Conservation (phyloP, 805 yeast genomes). For the Hanseniaspora occidentalis region DNA sequence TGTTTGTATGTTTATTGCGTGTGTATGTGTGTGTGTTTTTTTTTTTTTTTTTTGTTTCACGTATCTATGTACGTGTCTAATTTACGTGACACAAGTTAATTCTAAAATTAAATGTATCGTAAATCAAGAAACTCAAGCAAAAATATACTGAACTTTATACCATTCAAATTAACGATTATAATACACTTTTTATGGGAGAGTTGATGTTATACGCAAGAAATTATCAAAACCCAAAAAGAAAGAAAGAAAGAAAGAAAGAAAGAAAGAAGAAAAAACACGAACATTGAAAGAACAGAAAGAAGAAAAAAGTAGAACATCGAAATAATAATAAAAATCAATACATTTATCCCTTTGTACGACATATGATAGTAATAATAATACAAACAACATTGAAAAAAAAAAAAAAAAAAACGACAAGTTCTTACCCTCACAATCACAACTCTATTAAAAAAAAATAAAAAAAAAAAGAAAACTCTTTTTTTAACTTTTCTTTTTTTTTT, state of each 20-base stretch:
- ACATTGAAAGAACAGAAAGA: background rate
- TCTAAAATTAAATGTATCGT: too few relatives aligned
- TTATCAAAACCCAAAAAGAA: background rate
- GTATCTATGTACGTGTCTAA: background rate
- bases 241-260: background rate
- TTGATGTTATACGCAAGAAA: background rate
- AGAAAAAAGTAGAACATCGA: too few relatives aligned
- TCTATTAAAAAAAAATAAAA: slow-evolving; percentile 1
- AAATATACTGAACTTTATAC: background rate
- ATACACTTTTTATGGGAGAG: too few relatives aligned
- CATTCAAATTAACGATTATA: too few relatives aligned
- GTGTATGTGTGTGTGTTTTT: background rate
- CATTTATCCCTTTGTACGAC: background rate
- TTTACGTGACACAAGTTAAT: too few relatives aligned
- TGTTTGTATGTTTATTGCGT: background rate
- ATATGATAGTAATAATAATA: background rate
- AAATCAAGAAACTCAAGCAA: background rate
- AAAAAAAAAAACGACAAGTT: too few relatives aligned
- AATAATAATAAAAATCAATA: background rate
- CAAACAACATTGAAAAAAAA: background rate
- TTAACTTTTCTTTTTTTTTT: background rate
- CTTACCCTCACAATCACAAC: too few relatives aligned
- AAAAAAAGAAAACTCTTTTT: background rate
- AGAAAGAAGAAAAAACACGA: background rate
- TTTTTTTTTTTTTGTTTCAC: background rate